Evolutionary conservation across 306 rosid genomes (phyloP), one percentile per base, ranked within the genome.

Genomic region (Acacia acuminata): DNA sequence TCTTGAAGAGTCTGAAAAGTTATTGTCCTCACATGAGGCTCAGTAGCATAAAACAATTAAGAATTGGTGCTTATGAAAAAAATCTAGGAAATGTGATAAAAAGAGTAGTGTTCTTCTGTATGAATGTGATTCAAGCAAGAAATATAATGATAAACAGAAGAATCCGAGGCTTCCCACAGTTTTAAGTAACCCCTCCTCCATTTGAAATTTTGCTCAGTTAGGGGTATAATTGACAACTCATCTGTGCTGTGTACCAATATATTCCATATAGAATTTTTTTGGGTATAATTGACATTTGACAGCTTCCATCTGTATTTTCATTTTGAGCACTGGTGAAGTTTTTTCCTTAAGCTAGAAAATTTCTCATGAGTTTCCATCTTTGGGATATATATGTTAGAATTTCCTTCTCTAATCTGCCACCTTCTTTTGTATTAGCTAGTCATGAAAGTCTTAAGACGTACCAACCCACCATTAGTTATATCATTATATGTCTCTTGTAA

Each of bases 1-100:
- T 20, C 84, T 77, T 72, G 78, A 78, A 70, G 89, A 81, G 38
- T 42, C 67, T 50, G 76, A 87, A 66, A 53, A 82, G 25, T 83
- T 73, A 73, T 0, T 40, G 9, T 58, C 70, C 60, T 76, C 55
- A 24, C 3, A 58, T 14, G 42, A 72, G 40, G 22, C 42, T 7
- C 13, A 71, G 76, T 7, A 25, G 56, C 20, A 24, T 13, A 24
- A 72, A 14, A 32, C 14, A 25, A 6, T 47, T 3, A 25, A 42
- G 15, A 15, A 36, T 55, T 61, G 71, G 71, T 53, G 67, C 78
- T 84, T 15, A 42, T 43, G 66, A 71, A 79, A 76, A 61, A 71
- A 13, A 16, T 43, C 55, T 56, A 72, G 74, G 16, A 65, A 75
- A 40, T 53, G 4, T 84, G 55, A 73, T 20, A 79, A 27, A 75